Evolutionary conservation across 495 filamentous ascomycete genomes (phyloP).

Genomic region (Penicilliopsis zonata): DNA sequence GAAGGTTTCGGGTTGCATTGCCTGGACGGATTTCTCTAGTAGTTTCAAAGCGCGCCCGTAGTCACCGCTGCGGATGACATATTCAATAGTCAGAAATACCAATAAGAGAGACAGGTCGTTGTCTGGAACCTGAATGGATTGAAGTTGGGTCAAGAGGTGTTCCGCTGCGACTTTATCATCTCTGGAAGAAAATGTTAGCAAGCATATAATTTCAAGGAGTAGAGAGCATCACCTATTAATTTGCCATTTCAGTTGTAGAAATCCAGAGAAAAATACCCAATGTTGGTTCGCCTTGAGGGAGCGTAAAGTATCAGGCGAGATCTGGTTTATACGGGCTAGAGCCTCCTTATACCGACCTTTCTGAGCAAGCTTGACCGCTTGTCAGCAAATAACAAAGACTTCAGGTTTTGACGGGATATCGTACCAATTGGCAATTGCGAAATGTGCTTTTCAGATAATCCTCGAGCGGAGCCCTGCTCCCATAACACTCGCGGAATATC

Average conservation of each 20-base stretch:
- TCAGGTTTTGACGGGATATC: slow-evolving; percentile 3
- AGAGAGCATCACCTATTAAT: slow-evolving; percentile 42
- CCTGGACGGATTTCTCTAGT: slow-evolving; percentile 53
- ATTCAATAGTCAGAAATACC: slow-evolving; percentile 58
- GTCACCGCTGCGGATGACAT: slow-evolving; percentile 50
- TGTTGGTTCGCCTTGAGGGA: slow-evolving; percentile 70
- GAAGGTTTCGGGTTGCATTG: slow-evolving; percentile 53
- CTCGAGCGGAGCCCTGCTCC: slow-evolving; percentile 51
- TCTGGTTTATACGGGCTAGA: slow-evolving; percentile 49
- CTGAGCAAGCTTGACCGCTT: slow-evolving; percentile 35
- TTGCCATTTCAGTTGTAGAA: slow-evolving; percentile 58
- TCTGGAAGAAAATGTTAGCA: slow-evolving; percentile 21
- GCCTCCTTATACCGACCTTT: slow-evolving; percentile 64
- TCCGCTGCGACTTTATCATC: slow-evolving; percentile 58
- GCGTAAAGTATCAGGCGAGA: slow-evolving; percentile 54
- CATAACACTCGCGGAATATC: slow-evolving; percentile 66
- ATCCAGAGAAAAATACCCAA: slow-evolving; percentile 60
- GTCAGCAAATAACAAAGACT: neutral
- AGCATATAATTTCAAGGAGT: neutral
- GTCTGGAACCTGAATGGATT: slow-evolving; percentile 44
- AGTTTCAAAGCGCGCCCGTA: slow-evolving; percentile 50
- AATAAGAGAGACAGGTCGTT: slow-evolving; percentile 63
- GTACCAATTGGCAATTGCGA: slow-evolving; percentile 43
- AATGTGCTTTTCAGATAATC: slow-evolving; percentile 63
- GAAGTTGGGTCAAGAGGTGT: slow-evolving; percentile 47